A percentile compares a stretch with the other conserved stretches of the same genome.
Conservation (phyloP, 2,329 filamentous ascomycete species). For the Plectosphaerella sp. region DNA sequence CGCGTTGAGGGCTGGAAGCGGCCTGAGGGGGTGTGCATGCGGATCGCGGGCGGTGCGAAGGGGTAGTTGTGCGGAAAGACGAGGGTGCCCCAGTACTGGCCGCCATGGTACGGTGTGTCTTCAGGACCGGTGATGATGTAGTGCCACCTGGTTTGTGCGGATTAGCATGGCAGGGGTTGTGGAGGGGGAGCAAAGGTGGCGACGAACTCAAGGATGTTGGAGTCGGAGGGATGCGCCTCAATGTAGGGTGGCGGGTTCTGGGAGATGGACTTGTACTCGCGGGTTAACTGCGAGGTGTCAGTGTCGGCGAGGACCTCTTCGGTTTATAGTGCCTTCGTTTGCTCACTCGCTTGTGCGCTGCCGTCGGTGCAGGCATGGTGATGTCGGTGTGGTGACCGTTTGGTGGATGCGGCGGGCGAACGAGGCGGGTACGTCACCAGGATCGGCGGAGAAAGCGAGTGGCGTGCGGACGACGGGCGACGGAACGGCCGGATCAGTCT, state of each 20-base stretch:
- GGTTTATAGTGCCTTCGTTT: background rate
- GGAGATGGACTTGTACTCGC: constrained; percentile 58
- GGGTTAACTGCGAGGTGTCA: constrained; percentile 43
- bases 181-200: background rate
- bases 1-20: constrained; percentile 91
- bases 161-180: constrained; percentile 6
- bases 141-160: constrained; percentile 64
- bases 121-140: constrained; percentile 94
- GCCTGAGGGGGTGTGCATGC: constrained; percentile 96
- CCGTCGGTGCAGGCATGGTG: constrained; percentile 47
- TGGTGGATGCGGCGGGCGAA: background rate
- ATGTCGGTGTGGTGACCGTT: background rate
- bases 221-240: constrained; percentile 80
- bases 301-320: constrained; percentile 14
- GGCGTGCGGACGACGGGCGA: background rate
- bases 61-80: constrained; percentile 96
- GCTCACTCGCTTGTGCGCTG: constrained; percentile 66
- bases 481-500: no score
- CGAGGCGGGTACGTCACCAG: constrained; percentile 3
- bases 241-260: constrained; percentile 86
- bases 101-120: constrained; percentile 86
- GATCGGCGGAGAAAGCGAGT: background rate
- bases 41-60: constrained; percentile 93
- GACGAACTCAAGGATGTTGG: constrained; percentile 81
- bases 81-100: constrained; percentile 97